Conservation (phyloP, 2,329 filamentous ascomycete species). For the Paecilomyces niveus region DNA sequence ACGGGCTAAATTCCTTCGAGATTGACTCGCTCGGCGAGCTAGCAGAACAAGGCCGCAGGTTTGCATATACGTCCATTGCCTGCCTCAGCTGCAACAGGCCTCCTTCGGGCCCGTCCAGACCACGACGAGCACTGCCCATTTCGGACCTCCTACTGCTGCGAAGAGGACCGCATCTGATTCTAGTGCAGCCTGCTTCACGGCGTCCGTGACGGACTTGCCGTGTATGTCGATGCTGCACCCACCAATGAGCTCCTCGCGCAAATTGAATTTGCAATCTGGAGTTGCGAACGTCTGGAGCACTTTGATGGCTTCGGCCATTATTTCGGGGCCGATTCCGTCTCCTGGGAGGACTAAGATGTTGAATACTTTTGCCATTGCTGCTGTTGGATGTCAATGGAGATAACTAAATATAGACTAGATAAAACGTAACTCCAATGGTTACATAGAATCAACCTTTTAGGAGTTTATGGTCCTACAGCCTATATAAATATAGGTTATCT, state of each 20-base stretch:
- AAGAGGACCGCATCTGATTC: conserved; percentile 78
- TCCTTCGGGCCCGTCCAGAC: conserved; percentile 76
- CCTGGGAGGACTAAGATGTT: conserved; percentile 70
- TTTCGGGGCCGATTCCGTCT: conserved; percentile 76
- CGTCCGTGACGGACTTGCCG: conserved; percentile 67
- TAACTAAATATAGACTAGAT: neutral
- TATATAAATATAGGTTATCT: neutral
- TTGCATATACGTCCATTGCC: conserved; percentile 81
- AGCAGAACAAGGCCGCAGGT: conserved; percentile 71
- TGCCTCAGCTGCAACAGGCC: conserved; percentile 79
- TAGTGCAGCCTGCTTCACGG: conserved; percentile 71
- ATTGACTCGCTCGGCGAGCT: conserved; percentile 65
- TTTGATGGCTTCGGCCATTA: conserved; percentile 46
- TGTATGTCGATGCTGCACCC: conserved; percentile 78
- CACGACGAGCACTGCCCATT: conserved; percentile 66
- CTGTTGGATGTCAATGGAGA: neutral
- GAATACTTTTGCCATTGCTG: conserved; percentile 35
- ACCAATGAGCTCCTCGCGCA: conserved; percentile 76
- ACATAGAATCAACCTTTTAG: no score
- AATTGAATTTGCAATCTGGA: conserved; percentile 65
- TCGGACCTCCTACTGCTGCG: conserved; percentile 80
- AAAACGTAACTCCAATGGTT: no score
- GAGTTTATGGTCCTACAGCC: neutral
- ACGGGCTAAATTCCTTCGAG: conserved; percentile 70
- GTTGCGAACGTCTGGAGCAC: conserved; percentile 68